phyloP scores from a whole-genome alignment of 768 basidiomycete genomes.

The Suillus spraguei region DNA sequence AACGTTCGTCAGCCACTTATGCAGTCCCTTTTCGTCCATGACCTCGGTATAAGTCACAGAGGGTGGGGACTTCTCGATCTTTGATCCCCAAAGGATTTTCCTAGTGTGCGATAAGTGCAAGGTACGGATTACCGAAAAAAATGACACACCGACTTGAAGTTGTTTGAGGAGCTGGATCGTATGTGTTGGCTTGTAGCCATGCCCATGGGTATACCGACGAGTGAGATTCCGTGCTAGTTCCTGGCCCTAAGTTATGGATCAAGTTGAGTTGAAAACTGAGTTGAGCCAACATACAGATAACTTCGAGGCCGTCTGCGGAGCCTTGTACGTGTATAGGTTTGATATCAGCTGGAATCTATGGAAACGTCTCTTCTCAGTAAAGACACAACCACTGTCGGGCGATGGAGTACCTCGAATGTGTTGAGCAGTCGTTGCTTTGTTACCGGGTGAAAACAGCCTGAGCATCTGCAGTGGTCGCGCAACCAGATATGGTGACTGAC shows the following conservation, averaged over 20 bases:
- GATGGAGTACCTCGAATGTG: conserved; percentile 69
- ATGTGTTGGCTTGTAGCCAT: conserved; percentile 79
- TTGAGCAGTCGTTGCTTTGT: conserved; percentile 92
- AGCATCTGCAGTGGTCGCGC: conserved; percentile 90
- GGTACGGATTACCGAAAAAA: conserved; percentile 6
- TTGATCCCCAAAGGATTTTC: conserved; percentile 81
- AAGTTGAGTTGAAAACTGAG: not conserved
- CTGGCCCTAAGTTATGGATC: conserved; percentile 22
- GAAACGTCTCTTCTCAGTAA: conserved; percentile 6
- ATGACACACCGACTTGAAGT: conserved; percentile 44
- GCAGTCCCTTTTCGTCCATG: conserved; percentile 70
- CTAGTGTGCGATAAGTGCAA: conserved; percentile 28
- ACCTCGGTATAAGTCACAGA: conserved; percentile 71
- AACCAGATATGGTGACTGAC: conserved; percentile 89
- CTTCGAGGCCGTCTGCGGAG: conserved; percentile 63
- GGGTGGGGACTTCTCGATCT: conserved; percentile 75
- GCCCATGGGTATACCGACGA: conserved; percentile 86
- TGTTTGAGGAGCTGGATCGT: conserved; percentile 63
- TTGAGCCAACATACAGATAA: conserved; percentile 61
- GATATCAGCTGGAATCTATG: conserved; percentile 77
- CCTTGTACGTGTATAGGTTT: conserved; percentile 60
- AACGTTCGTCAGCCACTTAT: conserved; percentile 80
- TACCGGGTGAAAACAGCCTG: conserved; percentile 80
- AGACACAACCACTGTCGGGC: not conserved
- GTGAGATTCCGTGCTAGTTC: conserved; percentile 50